These are phyloP conservation scores for Yarrowia hollandica DNA, from an alignment of 805 yeast species.

Conservation along the genomic window DNA sequence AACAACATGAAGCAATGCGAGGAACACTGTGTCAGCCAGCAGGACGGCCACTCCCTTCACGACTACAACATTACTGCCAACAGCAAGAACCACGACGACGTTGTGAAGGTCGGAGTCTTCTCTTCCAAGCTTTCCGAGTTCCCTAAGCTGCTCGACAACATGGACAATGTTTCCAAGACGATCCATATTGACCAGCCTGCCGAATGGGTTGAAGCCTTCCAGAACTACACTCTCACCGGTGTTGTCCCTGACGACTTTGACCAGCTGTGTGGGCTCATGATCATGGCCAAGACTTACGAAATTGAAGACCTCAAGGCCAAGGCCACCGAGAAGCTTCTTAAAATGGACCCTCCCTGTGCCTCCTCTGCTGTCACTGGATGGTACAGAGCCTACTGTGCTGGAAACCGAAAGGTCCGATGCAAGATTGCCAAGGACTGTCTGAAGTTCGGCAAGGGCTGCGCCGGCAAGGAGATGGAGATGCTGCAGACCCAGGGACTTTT, in stretches of 20 bases:
- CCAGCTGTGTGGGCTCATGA: constrained; percentile 8
- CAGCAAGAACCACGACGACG: background rate
- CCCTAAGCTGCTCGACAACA: constrained; percentile 9
- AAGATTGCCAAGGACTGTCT: constrained; percentile 23
- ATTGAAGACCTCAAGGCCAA: constrained; percentile 16
- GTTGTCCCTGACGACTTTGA: background rate
- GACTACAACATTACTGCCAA: constrained; percentile 15
- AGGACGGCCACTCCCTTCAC: background rate
- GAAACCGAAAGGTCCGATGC: background rate
- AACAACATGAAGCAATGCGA: constrained; percentile 20
- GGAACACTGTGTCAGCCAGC: background rate
- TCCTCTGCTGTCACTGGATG: constrained; percentile 12
- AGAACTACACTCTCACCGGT: constrained; percentile 4
- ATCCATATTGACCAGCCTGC: constrained; percentile 28
- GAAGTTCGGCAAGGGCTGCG: constrained; percentile 6
- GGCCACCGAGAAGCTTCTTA: constrained; percentile 15
- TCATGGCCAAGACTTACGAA: constrained; percentile 24
- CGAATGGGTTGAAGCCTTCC: constrained; percentile 21
- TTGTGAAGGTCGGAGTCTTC: constrained; percentile 3
- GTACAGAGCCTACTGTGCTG: constrained; percentile 27
- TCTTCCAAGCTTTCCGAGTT: constrained; percentile 18
- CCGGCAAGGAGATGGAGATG: constrained; percentile 15
- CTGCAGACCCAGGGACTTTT: constrained; percentile 20
- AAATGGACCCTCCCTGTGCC: constrained; percentile 3
- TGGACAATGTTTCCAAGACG: background rate